Evolutionary conservation across 75 land plant species (phyloP), one percentile per base, ranked within the genome.

Genomic region (Pinus albicaulis): DNA sequence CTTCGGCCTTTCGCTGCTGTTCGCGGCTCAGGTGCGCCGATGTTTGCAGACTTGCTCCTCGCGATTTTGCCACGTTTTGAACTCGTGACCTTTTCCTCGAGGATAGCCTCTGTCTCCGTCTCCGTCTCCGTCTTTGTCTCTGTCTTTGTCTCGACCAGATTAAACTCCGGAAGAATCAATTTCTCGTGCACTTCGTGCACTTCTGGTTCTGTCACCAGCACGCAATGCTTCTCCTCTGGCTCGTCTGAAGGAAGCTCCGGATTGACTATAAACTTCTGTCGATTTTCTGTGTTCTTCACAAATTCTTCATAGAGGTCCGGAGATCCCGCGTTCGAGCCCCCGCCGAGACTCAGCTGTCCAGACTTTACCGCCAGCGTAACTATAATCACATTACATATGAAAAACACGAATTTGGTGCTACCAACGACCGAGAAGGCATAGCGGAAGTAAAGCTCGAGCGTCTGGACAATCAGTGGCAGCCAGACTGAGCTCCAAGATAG

Each of bases 401-500:
- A 12, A 31, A 65, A 65, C 3, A 65, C 8, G 10, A 65, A 65
- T 65, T 28, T 65, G 20, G 38, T 17, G 7, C 44, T 65, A 7
- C 3, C 28, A 4, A 65, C 69, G n/a, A 65, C 17, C 1, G 44
- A 16, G 69, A n/a, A 65, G 44, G 69, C 69, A 19, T 16, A 34
- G 44, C 20, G 69, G 48, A 65, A 16, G 69, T 65, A 65, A 17
- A 65, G 3, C 69, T 8, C 17, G 31, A 44, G 2, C 41, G 69
- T 34, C 8, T 65, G 44, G 5, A 65, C 41, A 34, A 65, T 13
- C 19, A 65, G 2, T 38, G 69, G 69, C 0, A 65, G 17, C 69
- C 69, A 65, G 17, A 65, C 70, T 4, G 70, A 65, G 22, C 70
- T 65, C 70, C 70, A 65, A 7, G 70, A 65, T 19, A 65, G 44